These are phyloP conservation scores for Golubevia pallescens DNA, from an alignment of 1,284 basidiomycete species.

Conservation along the genomic window DNA sequence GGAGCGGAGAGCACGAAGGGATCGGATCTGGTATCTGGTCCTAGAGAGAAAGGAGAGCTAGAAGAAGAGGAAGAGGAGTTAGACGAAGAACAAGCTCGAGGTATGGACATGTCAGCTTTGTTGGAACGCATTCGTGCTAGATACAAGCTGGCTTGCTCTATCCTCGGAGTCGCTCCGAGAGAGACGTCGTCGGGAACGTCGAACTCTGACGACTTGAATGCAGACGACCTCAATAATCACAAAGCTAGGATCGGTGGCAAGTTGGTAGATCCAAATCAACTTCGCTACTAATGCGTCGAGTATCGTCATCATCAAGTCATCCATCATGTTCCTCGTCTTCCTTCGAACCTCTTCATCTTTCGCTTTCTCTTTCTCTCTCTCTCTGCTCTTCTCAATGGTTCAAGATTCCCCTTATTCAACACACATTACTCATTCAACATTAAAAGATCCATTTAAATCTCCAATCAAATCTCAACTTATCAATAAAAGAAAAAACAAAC, in stretches of 20 bases:
- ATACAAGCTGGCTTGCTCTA: conserved; percentile 83
- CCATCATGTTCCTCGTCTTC: too few relatives aligned
- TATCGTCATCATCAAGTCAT: too few relatives aligned
- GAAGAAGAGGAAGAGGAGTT: conserved; percentile 59
- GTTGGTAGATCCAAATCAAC: conserved; percentile 30
- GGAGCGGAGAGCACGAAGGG: conserved; percentile 22
- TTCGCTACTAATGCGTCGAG: conserved; percentile 17
- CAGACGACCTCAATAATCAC: not conserved
- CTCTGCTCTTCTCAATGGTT: not conserved
- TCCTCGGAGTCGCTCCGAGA: conserved; percentile 76
- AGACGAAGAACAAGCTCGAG: conserved; percentile 61
- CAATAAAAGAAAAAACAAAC: too few relatives aligned
- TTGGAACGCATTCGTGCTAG: conserved; percentile 84
- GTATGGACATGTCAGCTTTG: conserved; percentile 76
- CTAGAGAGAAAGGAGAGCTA: conserved; percentile 5
- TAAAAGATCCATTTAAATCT: not conserved
- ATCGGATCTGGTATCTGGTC: conserved; percentile 1
- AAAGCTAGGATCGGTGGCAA: conserved; percentile 22
- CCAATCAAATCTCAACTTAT: not conserved
- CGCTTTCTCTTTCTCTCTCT: not conserved
- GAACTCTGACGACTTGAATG: not conserved
- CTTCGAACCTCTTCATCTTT: not conserved
- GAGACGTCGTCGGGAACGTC: conserved; percentile 4
- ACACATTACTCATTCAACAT: not conserved
- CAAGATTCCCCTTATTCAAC: not conserved